Evolutionary conservation across 2,329 filamentous ascomycete genomes (phyloP), one percentile per base, ranked within the genome.

Genomic region (Aureobasidium sp.): DNA sequence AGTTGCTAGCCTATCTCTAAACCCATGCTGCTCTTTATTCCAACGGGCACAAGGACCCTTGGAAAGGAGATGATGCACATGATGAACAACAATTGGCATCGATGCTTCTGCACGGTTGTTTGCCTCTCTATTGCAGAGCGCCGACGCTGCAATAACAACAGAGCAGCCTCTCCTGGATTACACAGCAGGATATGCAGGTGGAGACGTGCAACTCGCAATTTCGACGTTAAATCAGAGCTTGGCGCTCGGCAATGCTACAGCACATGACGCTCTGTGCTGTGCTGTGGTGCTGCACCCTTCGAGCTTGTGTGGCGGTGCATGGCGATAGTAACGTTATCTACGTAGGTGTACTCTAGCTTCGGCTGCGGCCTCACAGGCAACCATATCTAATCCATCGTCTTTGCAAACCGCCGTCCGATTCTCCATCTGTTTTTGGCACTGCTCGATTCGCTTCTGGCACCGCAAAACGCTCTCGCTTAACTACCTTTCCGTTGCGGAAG

Each of bases 351-450:
- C n/a, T 31, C 22, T 45, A 45, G 45, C 45, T 48, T 29, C 22
- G 15, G 29, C 29, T 22, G 8, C 48, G 9, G 36, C 36, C 41
- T 41, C 42, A 39, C 42, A 29, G 37, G 55, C 55, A 58, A 58
- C 55, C 55, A n/a, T 58, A 48, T 47, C 31, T 58, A 39, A 58
- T 58, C 55, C 31, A 47, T 22, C 51, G 51, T 55, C 51, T 55
- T 31, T 20, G 15, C 39, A 39, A 58, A 34, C 53, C n/a, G 53
- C 41, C 27, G 42, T 45, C 39, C 12, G 11, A 41, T 31, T 44
- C 25, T 29, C 37, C 17, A 44, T 42, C 52, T 42, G 22, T n/a
- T 55, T 55, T 27, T 55, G 36, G 22, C 52, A 25, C 29, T 20
- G n/a, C n/a, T 51, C 49, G 20, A 17, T 27, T 15, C 22, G 49